Conservation (phyloP, 2,329 filamentous ascomycete genomes). For the Apiospora marii region DNA sequence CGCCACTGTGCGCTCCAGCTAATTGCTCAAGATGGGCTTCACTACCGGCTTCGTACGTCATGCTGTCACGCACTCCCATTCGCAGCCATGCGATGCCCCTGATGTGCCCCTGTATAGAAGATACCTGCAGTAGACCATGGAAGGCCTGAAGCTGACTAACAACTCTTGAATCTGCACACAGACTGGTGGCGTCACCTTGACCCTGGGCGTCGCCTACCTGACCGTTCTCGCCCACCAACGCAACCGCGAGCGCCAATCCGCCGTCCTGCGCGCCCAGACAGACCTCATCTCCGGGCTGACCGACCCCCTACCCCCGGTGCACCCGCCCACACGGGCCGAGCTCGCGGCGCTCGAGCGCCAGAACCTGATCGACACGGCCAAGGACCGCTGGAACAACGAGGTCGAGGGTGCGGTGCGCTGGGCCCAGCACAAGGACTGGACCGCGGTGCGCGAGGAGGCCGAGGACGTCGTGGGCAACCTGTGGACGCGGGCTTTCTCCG, state of each 20-base stretch:
- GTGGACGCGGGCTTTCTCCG: conserved; percentile 50
- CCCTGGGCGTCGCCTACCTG: conserved; percentile 76
- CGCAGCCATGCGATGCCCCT: background rate
- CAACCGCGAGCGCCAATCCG: conserved; percentile 67
- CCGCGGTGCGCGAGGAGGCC: conserved; percentile 64
- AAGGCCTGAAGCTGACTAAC: background rate
- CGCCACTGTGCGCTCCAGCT: conserved; percentile 37
- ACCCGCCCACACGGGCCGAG: conserved; percentile 60
- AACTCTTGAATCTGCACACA: conserved; percentile 43
- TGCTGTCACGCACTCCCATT: background rate
- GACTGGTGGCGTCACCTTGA: conserved; percentile 80
- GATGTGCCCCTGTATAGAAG: background rate
- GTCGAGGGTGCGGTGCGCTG: conserved; percentile 71
- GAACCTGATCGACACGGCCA: conserved; percentile 70
- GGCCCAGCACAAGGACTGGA: conserved; percentile 73
- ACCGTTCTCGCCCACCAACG: conserved; percentile 74
- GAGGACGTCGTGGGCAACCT: conserved; percentile 58
- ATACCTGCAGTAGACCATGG: conserved; percentile 25
- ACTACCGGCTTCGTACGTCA: conserved; percentile 75
- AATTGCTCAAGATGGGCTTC: conserved; percentile 69
- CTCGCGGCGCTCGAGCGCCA: conserved; percentile 59
- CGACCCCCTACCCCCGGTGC: conserved; percentile 54
- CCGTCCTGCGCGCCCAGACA: conserved; percentile 64
- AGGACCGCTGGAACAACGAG: conserved; percentile 82
- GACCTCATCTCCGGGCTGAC: conserved; percentile 61